phyloP scores from a whole-genome alignment of 2,329 filamentous ascomycete genomes.

The Hypoxylon sp. region DNA sequence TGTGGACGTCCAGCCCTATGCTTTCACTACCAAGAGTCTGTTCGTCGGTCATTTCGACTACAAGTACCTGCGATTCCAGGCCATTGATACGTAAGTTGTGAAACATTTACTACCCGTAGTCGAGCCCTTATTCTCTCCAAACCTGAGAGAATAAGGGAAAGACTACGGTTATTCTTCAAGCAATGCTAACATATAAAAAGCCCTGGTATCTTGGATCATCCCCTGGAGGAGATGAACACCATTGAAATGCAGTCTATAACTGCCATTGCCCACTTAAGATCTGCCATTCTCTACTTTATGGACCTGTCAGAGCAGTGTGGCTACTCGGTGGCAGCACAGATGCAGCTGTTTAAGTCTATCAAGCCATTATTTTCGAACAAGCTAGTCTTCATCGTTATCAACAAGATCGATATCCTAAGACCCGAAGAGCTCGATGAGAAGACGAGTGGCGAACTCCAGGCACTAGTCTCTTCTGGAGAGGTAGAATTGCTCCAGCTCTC shows the following conservation, averaged over 20 bases:
- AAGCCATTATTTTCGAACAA: constrained; percentile 98
- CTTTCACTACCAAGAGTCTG: constrained; percentile 97
- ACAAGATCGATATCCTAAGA: constrained; percentile 95
- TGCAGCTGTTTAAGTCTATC: constrained; percentile 95
- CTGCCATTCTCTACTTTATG: constrained; percentile 98
- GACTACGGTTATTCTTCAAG: not conserved
- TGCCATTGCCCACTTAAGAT: constrained; percentile 95
- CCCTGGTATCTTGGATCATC: constrained; percentile 92
- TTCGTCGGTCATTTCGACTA: constrained; percentile 99
- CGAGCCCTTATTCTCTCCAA: not conserved
- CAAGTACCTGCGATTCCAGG: constrained; percentile 85
- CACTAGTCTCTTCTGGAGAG: constrained; percentile 86
- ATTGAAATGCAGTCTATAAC: constrained; percentile 99
- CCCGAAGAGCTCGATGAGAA: constrained; percentile 89
- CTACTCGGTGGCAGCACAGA: constrained; percentile 92
- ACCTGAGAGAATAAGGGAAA: not conserved
- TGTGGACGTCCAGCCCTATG: constrained; percentile 97
- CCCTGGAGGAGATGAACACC: constrained; percentile 99
- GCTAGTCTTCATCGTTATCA: constrained; percentile 95
- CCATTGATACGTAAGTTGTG: constrained; percentile 80
- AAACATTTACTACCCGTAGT: not conserved
- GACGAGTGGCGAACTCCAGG: constrained; percentile 82
- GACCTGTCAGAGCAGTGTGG: constrained; percentile 79
- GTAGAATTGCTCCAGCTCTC: constrained; percentile 94
- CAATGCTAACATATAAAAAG: constrained; percentile 32